Evolutionary conservation across 163 green algal species (phyloP).

Genomic region (Scenedesmus sp.): DNA sequence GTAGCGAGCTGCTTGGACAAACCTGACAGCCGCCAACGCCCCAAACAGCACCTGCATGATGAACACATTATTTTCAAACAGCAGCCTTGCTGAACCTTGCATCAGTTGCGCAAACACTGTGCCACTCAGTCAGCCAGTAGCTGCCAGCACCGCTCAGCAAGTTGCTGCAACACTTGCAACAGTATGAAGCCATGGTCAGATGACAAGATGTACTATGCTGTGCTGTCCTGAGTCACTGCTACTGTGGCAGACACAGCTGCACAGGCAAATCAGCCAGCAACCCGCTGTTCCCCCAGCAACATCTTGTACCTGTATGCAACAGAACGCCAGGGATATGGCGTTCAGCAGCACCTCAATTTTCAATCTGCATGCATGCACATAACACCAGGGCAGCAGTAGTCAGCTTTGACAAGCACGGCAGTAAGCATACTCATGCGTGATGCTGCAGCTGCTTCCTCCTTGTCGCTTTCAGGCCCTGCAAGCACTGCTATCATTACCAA

Average conservation of each 20-base stretch:
- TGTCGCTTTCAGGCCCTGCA: too few relatives aligned
- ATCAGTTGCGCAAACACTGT: too few relatives aligned
- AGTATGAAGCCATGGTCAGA: background rate
- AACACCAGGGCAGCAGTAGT: background rate
- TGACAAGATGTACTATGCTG: too few relatives aligned
- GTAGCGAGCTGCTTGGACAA: conserved; percentile 48
- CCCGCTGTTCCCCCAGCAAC: too few relatives aligned
- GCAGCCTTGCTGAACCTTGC: too few relatives aligned
- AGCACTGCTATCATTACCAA: too few relatives aligned
- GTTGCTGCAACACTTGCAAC: background rate
- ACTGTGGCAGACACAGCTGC: background rate
- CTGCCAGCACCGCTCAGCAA: background rate
- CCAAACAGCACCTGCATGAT: conserved; percentile 54
- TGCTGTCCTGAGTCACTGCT: background rate
- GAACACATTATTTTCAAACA: too few relatives aligned
- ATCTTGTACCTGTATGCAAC: conserved; percentile 59
- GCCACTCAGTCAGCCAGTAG: too few relatives aligned
- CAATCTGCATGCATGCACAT: conserved; percentile 60
- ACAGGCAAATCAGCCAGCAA: background rate
- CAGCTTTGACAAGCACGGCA: background rate
- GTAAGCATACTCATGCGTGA: background rate
- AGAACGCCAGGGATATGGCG: conserved; percentile 60
- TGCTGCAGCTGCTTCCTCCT: too few relatives aligned
- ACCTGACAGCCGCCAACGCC: conserved; percentile 11
- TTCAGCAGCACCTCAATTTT: conserved; percentile 70